Base-by-base conservation (phyloP, 352 stramenopile genomes). In the Globisporangium megalacanthum region DNA sequence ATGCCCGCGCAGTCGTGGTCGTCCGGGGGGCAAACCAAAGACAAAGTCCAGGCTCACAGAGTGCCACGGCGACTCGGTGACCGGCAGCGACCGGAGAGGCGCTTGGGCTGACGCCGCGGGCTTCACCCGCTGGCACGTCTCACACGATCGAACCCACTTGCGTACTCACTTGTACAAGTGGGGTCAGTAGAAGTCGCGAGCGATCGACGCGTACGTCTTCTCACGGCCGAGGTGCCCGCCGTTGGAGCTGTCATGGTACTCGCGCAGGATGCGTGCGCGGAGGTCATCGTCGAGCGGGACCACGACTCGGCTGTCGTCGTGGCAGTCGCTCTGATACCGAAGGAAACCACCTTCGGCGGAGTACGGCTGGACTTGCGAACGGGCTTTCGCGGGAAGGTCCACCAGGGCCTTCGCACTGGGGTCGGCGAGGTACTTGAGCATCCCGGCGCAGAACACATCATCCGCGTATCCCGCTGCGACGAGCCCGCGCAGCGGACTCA, bases 11-110 rank as follows among this genome's bases (percentile, higher is more conserved):
- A n/a, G n/a, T n/a, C n/a, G n/a, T n/a, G n/a, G n/a, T n/a, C n/a
- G n/a, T n/a, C n/a, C n/a, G n/a, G n/a, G n/a, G n/a, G n/a, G n/a
- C n/a, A n/a, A n/a, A n/a, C n/a, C n/a, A n/a, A 61, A 61, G 1
- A 61, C 29, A 8, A 61, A 60, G 46, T 61, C 14, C 47, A 55
- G 55, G 49, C 19, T 49, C 3, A 61, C 29, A 3, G 33, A 60
- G 0, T n/a, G 2, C 14, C 46, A 61, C n/a, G n/a, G n/a, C n/a
- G n/a, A n/a, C n/a, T n/a, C n/a, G n/a, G n/a, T n/a, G 7, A 45
- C 20, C 14, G 39, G 13, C 39, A 45, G 13, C 10, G 35, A 8
- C 6, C 7, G 10, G 2, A 39, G 35, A 2, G 35, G 35, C 3
- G 39, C 13, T 7, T 45, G 39, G 13, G 39, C 19, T 6, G 39